phyloP scores from a whole-genome alignment of 2,329 filamentous ascomycete species.

The Alternaria panax region DNA sequence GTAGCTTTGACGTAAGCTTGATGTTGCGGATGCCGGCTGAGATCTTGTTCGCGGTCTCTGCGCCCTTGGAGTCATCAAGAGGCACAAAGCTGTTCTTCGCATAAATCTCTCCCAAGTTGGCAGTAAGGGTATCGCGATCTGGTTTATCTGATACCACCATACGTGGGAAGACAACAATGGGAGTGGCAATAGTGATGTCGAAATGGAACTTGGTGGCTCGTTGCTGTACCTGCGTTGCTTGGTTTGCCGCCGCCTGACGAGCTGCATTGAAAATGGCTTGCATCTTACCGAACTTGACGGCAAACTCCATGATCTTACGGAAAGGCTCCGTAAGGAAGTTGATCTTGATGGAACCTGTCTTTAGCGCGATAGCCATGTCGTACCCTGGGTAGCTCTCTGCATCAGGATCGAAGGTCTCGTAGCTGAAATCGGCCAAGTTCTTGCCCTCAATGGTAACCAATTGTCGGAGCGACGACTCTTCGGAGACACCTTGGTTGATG shows the following conservation, averaged over 20 bases:
- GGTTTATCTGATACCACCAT: constrained; percentile 73
- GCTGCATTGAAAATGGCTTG: constrained; percentile 98
- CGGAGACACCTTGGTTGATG: constrained; percentile 86
- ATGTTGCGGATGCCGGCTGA: constrained; percentile 92
- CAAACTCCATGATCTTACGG: constrained; percentile 95
- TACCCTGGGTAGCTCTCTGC: constrained; percentile 88
- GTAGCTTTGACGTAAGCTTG: constrained; percentile 85
- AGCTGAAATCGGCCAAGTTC: constrained; percentile 94
- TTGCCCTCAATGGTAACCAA: constrained; percentile 95
- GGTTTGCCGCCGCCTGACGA: constrained; percentile 89
- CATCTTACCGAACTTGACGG: constrained; percentile 99
- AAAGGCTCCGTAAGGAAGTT: constrained; percentile 98
- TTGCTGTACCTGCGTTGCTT: constrained; percentile 92
- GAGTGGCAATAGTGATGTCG: constrained; percentile 90
- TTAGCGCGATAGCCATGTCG: constrained; percentile 87
- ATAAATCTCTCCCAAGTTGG: constrained; percentile 96
- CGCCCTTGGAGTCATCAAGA: constrained; percentile 76
- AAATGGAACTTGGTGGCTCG: constrained; percentile 91
- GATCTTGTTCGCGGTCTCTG: constrained; percentile 85
- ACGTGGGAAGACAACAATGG: constrained; percentile 93
- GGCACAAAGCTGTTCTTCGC: constrained; percentile 91
- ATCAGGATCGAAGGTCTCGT: constrained; percentile 88
- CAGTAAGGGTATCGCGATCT: constrained; percentile 83
- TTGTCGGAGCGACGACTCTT: constrained; percentile 80
- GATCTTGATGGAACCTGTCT: constrained; percentile 93